Percentiles rank a stretch among this genome's conserved stretches.
These are phyloP conservation scores for Ceratorhiza oryzae-sativae DNA, from an alignment of 1,284 basidiomycete species.

Conservation along the genomic window DNA sequence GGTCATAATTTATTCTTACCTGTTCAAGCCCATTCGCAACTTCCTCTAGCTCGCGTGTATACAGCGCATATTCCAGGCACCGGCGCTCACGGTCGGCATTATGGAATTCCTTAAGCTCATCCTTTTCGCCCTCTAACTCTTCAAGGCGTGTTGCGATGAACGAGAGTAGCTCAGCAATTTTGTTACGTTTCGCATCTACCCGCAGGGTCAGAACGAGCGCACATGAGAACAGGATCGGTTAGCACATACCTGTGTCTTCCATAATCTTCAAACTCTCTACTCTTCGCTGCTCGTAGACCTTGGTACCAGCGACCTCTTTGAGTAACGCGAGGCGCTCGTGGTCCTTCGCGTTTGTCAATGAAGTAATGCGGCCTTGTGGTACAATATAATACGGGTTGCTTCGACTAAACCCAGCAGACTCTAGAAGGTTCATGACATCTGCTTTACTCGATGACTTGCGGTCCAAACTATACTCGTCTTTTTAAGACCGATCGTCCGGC, in stretches of 20 bases:
- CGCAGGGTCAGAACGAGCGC: not conserved
- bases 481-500: constrained; percentile 95
- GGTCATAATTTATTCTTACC: constrained; percentile 44
- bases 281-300: constrained; percentile 96
- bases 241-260: constrained; percentile 78
- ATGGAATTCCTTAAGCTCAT: constrained; percentile 96
- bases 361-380: constrained; percentile 95
- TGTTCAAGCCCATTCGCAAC: constrained; percentile 83
- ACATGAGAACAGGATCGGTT: not conserved
- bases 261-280: constrained; percentile 94
- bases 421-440: constrained; percentile 95
- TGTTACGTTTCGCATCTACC: constrained; percentile 81
- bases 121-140: constrained; percentile 97
- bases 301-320: constrained; percentile 98
- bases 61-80: constrained; percentile 94
- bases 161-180: constrained; percentile 88
- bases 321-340: constrained; percentile 88
- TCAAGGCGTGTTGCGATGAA: constrained; percentile 90
- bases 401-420: constrained; percentile 95
- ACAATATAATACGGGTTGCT: constrained; percentile 99
- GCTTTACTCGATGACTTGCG: constrained; percentile 95
- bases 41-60: constrained; percentile 90
- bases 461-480: constrained; percentile 99
- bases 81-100: constrained; percentile 93
- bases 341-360: constrained; percentile 97